Conservation (phyloP, 768 basidiomycete species). For the Trametes meyenii region DNA sequence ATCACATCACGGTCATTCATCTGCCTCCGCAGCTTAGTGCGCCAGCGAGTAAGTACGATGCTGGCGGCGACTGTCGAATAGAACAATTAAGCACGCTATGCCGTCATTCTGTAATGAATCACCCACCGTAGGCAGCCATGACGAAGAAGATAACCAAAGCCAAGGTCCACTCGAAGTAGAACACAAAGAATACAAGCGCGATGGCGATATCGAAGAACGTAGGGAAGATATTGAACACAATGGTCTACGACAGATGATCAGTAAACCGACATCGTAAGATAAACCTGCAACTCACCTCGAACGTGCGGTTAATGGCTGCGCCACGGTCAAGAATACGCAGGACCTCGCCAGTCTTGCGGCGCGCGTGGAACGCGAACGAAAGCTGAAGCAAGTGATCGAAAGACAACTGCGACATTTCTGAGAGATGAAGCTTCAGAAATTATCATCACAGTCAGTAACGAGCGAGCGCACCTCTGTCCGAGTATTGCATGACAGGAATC, state of each 20-base stretch:
- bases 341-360: constrained; percentile 83
- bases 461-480: constrained; percentile 58
- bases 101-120: neutral
- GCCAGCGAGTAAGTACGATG: constrained; percentile 66
- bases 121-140: constrained; percentile 72
- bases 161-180: constrained; percentile 67
- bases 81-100: neutral
- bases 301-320: constrained; percentile 81
- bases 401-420: constrained; percentile 85
- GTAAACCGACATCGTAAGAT: neutral
- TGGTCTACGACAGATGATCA: constrained; percentile 46
- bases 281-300: constrained; percentile 51
- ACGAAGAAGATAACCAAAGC: constrained; percentile 70
- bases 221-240: constrained; percentile 84
- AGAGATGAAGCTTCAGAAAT: neutral
- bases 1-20: constrained; percentile 85
- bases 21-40: constrained; percentile 70
- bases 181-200: constrained; percentile 67
- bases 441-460: neutral
- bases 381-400: constrained; percentile 88
- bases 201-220: constrained; percentile 79
- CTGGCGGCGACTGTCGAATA: constrained; percentile 46
- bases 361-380: constrained; percentile 82
- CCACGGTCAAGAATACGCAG: constrained; percentile 82
- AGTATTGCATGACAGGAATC: constrained; percentile 89